These are phyloP conservation scores for Coemansia javaensis DNA, from an alignment of 192 early-diverging fungal species.

Conservation along the genomic window DNA sequence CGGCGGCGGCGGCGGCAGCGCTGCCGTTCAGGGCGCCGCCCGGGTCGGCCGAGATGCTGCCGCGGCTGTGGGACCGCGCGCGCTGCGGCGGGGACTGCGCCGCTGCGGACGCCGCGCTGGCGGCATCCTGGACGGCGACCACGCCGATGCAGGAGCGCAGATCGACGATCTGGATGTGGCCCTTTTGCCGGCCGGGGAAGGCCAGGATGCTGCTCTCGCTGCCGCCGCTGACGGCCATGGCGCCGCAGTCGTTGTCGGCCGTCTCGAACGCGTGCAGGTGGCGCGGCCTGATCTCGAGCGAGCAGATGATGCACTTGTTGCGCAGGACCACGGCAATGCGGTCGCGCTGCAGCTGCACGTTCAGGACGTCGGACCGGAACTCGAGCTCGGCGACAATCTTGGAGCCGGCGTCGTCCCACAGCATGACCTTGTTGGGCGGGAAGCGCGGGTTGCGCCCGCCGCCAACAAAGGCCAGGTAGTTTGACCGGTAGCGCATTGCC, in stretches of 20 bases:
- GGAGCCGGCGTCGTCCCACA: slow-evolving; percentile 79
- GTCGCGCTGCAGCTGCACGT: slow-evolving; percentile 71
- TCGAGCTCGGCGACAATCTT: slow-evolving; percentile 70
- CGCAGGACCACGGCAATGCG: slow-evolving; percentile 71
- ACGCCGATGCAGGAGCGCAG: slow-evolving; percentile 55
- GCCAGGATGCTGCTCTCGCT: slow-evolving; percentile 67
- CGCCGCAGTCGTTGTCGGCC: slow-evolving; percentile 67
- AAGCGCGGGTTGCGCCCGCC: slow-evolving; percentile 79
- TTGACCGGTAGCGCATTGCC: slow-evolving; percentile 80
- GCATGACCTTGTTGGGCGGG: slow-evolving; percentile 79
- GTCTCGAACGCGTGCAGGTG: slow-evolving; percentile 81
- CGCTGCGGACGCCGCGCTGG: neutral
- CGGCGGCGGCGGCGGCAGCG: slow-evolving; percentile 12
- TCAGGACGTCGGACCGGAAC: slow-evolving; percentile 75
- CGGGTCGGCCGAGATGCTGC: slow-evolving; percentile 36
- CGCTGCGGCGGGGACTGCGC: slow-evolving; percentile 11
- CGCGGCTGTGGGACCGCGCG: slow-evolving; percentile 27
- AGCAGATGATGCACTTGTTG: slow-evolving; percentile 79
- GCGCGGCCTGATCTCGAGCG: slow-evolving; percentile 63
- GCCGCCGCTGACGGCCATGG: slow-evolving; percentile 64
- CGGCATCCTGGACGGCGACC: slow-evolving; percentile 4
- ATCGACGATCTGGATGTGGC: slow-evolving; percentile 82
- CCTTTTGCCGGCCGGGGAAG: slow-evolving; percentile 76
- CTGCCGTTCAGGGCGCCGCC: slow-evolving; percentile 23
- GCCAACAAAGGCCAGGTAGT: slow-evolving; percentile 82